phyloP scores from a whole-genome alignment of 208 protist species.

The Leishmania guyanensis region DNA sequence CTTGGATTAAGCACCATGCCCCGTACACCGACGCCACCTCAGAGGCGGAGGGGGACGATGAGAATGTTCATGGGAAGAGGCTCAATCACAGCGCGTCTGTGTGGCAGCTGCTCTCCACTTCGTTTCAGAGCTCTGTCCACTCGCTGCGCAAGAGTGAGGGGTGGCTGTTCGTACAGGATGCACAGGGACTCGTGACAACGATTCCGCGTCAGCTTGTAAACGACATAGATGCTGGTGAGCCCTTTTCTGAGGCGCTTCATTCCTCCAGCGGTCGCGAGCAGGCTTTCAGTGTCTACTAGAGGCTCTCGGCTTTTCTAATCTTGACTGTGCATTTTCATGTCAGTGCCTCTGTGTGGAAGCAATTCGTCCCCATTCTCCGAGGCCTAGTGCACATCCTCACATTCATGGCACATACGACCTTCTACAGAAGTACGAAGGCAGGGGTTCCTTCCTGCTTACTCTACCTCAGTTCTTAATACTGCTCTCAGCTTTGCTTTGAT shows the following conservation, averaged over 20 bases:
- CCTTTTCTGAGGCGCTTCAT: slow-evolving; percentile 9
- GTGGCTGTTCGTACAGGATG: slow-evolving; percentile 44
- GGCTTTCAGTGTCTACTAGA: slow-evolving; percentile 7
- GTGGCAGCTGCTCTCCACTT: slow-evolving; percentile 29
- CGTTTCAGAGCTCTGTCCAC: slow-evolving; percentile 37
- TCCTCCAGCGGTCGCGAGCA: slow-evolving; percentile 1
- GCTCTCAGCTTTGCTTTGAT: slow-evolving; percentile 19
- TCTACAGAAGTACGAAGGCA: neutral
- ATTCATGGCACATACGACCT: neutral
- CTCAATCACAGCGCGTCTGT: slow-evolving; percentile 22
- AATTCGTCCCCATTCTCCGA: neutral
- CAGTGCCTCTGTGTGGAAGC: neutral
- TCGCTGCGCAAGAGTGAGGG: slow-evolving; percentile 47
- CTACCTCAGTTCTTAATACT: neutral
- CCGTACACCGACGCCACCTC: slow-evolving; percentile 14
- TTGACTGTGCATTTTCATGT: neutral
- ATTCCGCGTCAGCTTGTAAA: slow-evolving; percentile 31
- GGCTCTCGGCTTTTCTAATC: neutral
- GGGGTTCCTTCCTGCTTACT: neutral
- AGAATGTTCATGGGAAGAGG: slow-evolving; percentile 15
- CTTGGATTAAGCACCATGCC: slow-evolving; percentile 35
- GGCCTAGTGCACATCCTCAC: neutral
- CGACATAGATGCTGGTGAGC: slow-evolving; percentile 11
- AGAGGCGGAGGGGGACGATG: slow-evolving; percentile 17
- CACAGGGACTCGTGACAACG: slow-evolving; percentile 36